Percentiles rank a stretch among this genome's conserved stretches.
phyloP scores from a whole-genome alignment of 1,139 yeast genomes.

The Protomyces macrosporus region DNA sequence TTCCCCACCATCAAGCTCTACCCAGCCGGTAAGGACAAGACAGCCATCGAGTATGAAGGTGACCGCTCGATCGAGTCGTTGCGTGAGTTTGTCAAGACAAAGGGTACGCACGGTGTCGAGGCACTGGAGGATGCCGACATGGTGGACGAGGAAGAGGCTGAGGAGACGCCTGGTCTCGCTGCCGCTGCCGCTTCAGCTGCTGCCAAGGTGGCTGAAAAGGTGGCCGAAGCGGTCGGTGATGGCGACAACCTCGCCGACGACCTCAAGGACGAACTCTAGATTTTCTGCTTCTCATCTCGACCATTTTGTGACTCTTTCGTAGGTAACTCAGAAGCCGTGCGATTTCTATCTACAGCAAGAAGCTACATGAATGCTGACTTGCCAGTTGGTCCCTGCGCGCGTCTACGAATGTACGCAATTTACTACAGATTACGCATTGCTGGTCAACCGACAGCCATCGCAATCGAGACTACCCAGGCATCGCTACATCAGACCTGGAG shows the following conservation, averaged over 20 bases:
- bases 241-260: constrained; percentile 39
- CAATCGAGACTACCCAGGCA: too few relatives aligned
- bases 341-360: too few relatives aligned
- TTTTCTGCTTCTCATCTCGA: too few relatives aligned
- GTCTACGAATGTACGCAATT: too few relatives aligned
- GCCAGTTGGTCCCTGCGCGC: too few relatives aligned
- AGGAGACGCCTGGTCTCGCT: constrained; percentile 15
- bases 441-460: too few relatives aligned
- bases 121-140: constrained; percentile 7
- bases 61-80: constrained; percentile 71
- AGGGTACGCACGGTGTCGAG: constrained; percentile 55
- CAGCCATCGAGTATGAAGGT: constrained; percentile 65
- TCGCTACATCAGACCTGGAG: too few relatives aligned
- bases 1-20: constrained; percentile 89
- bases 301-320: too few relatives aligned
- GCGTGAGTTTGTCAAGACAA: constrained; percentile 60
- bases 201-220: constrained; percentile 32
- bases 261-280: not conserved
- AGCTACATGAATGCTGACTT: too few relatives aligned
- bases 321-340: too few relatives aligned
- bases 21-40: constrained; percentile 82
- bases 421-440: too few relatives aligned
- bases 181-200: constrained; percentile 29
- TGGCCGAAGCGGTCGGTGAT: constrained; percentile 40
- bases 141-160: constrained; percentile 2